These are phyloP conservation scores for Diophrys appendiculata DNA, from an alignment of 73 alveolate species.

Conservation along the genomic window DNA sequence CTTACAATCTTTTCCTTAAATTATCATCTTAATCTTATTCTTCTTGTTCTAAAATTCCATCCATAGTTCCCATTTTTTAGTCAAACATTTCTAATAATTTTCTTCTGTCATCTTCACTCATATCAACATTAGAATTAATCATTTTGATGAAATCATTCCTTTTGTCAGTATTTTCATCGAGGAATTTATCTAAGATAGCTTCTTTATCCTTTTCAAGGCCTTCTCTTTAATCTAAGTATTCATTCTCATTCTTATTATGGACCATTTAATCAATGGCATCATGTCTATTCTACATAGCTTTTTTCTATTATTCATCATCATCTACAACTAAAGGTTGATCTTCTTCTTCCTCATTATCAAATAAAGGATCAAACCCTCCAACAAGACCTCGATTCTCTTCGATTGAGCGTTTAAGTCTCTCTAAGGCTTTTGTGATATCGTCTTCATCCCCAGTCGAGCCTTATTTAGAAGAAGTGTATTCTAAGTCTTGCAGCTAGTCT, in stretches of 20 bases:
- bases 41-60: constrained; percentile 38
- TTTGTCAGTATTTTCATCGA: neutral
- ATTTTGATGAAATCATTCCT: constrained; percentile 11
- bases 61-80: constrained; percentile 30
- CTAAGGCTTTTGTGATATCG: neutral
- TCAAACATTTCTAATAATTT: constrained; percentile 41
- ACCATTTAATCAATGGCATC: neutral
- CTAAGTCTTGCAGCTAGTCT: constrained; percentile 16
- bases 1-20: constrained; percentile 32
- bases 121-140: neutral
- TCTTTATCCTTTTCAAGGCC: constrained; percentile 22
- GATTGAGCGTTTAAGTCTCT: neutral
- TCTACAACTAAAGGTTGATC: neutral
- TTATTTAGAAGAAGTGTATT: neutral
- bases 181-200: neutral
- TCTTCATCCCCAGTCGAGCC: neutral
- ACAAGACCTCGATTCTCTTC: neutral
- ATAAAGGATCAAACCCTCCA: neutral
- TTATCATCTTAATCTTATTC: constrained; percentile 36
- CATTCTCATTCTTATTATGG: constrained; percentile 27
- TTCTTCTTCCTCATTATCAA: constrained; percentile 4
- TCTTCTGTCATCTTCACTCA: constrained; percentile 25
- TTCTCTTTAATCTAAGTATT: constrained; percentile 15
- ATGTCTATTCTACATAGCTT: neutral
- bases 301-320: neutral